Base-by-base conservation (phyloP, 768 basidiomycete genomes). In the Agrocybe pediades region DNA sequence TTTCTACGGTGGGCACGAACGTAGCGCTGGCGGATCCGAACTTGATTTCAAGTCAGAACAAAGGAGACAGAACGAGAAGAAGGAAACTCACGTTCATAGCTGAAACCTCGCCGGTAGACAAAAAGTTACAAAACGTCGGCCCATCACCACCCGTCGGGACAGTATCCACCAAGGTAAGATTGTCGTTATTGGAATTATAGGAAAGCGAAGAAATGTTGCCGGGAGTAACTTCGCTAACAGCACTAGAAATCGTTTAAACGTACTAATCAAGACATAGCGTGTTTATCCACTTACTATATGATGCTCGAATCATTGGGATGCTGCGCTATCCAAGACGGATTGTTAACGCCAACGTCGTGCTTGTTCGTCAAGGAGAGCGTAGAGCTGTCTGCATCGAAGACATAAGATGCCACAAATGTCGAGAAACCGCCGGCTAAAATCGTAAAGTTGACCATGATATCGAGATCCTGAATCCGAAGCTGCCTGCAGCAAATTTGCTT, bases 291-390 rank as follows among this genome's bases (percentile, higher is more conserved):
- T 43, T 54, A 86, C 85, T 86, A 86, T 48, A 86, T 71, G 27
- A 87, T 77, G 54, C 76, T 83, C 24, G 71, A 68, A 65, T 86
- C 81, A 39, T 73, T 72, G 0, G 78, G 79, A 55, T 84, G 78
- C 15, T 73, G 74, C 0, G 71, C 73, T 26, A 87, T 82, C 85
- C 85, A 86, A 0, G 83, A 83, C 1, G 81, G 75, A 60, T 80
- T 84, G 4, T 59, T 63, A 1, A 79, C 81, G 0, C 79, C 78
- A 9, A 74, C 73, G 4, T 70, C 74, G 60, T 79, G 72, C 53
- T 74, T 66, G n/a, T n/a, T n/a, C 26, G 76, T 57, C 46, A 83
- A 71, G 9, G 77, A 69, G 43, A 87, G 68, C 8, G 74, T 69
- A 24, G 68, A 63, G n/a, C 77, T 65, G 30, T 80, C 72, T 5